phyloP scores from a whole-genome alignment of 805 yeast genomes.

The Wickerhamomyces sydowiorum region DNA sequence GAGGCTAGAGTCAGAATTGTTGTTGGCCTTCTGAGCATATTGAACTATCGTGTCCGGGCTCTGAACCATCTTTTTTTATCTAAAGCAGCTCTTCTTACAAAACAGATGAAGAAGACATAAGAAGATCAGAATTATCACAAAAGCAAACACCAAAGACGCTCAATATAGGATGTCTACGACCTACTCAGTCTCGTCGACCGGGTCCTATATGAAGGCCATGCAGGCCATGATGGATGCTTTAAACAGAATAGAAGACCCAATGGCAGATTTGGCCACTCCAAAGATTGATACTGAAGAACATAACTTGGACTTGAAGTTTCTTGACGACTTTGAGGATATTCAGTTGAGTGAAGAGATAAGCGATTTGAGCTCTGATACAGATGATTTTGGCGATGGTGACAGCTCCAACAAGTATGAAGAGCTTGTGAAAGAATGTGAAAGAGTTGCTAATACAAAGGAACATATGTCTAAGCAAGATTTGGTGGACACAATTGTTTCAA shows the following conservation, averaged over 20 bases:
- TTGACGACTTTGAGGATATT: constrained; percentile 28
- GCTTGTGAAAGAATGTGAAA: constrained; percentile 17
- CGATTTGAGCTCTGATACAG: constrained; percentile 8
- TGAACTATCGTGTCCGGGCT: too few species aligned
- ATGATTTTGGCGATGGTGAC: constrained; percentile 4
- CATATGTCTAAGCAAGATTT: constrained; percentile 30
- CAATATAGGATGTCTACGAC: constrained; percentile 35
- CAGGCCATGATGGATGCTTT: constrained; percentile 54
- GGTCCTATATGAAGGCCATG: constrained; percentile 78
- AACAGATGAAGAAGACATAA: background rate
- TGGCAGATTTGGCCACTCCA: constrained; percentile 26
- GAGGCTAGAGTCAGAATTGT: too few species aligned
- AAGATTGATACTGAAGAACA: constrained; percentile 31
- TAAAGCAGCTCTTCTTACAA: background rate
- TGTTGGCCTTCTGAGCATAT: too few species aligned
- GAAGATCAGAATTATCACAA: background rate
- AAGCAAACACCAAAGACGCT: background rate
- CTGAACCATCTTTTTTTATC: background rate
- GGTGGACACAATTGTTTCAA: constrained; percentile 23
- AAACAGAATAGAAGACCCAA: constrained; percentile 21
- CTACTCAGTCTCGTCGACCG: constrained; percentile 57
- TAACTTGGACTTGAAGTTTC: constrained; percentile 29
- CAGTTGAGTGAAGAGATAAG: constrained; percentile 15
- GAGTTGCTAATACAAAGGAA: constrained; percentile 28
- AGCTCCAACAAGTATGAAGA: constrained; percentile 8